These are phyloP conservation scores for Margaritispora aquatica DNA, from an alignment of 495 filamentous ascomycete species.

Conservation along the genomic window DNA sequence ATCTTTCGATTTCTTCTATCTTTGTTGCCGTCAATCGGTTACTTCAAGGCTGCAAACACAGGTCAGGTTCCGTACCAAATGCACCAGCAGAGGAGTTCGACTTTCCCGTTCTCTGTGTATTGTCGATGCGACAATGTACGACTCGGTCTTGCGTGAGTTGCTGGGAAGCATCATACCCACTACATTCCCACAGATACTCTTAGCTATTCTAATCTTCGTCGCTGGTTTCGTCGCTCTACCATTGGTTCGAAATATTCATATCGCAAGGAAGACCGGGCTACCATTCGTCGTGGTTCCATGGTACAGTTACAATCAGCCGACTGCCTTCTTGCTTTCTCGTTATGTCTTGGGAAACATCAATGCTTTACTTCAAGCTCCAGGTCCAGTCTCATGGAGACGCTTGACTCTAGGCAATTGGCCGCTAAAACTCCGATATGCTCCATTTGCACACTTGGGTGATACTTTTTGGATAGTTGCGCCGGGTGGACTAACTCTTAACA, in stretches of 20 bases:
- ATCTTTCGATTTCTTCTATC: not conserved
- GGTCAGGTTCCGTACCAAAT: too few species aligned
- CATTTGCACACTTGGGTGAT: not conserved
- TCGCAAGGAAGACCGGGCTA: not conserved
- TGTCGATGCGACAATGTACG: not conserved
- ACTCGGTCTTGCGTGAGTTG: not conserved
- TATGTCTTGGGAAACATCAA: not conserved
- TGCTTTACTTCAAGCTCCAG: not conserved
- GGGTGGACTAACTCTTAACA: conserved; percentile 2
- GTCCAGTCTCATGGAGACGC: not conserved
- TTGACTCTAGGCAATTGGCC: not conserved
- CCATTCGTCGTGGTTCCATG: not conserved
- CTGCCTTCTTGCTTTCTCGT: not conserved
- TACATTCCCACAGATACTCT: not conserved
- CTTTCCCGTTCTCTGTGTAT: not conserved
- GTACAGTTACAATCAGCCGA: conserved; percentile 2
- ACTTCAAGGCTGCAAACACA: not conserved
- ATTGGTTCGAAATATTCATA: not conserved
- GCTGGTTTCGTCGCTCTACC: not conserved
- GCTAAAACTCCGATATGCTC: not conserved
- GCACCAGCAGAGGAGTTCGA: not conserved
- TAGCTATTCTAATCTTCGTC: not conserved
- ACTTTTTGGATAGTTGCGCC: conserved; percentile 4
- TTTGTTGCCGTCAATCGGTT: not conserved
- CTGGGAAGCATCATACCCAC: not conserved